Base-by-base conservation (phyloP, 208 protist genomes). In the Leishmania lainsoni region DNA sequence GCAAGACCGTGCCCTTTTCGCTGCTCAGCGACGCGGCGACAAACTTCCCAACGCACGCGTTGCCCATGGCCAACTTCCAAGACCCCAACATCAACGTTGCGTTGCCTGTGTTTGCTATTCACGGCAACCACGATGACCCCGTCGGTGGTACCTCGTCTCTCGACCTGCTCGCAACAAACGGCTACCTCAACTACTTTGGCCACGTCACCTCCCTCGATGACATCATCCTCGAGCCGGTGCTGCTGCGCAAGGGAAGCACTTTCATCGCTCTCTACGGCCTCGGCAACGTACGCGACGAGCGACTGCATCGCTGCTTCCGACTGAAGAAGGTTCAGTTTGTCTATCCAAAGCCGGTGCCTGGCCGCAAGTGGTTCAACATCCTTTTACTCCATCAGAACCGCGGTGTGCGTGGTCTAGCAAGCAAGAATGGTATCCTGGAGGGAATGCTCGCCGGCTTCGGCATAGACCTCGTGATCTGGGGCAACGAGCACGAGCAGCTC, bases 71-170 rank as follows among this genome's bases (percentile, higher is more conserved):
- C 9, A 98, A 98, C 86, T 97, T 98, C 80, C 90, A 99, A 76
- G 99, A 99, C 84, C 98, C 98, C 26, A 99, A 99, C 86, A 92
- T 99, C 59, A 99, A 99, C 88, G 92, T 99, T 10, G 84, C 91
- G 17, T 82, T 99, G n/a, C 99, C 99, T 0, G 93, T 99, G 42
- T 99, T 99, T 93, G 92, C 92, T 12, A 99, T 99, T 78, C 99
- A 99, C 90, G 99, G 99, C 69, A 99, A 99, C 86, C 99, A 99
- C 89, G 99, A 99, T 83, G 99, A 99, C 83, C 99, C 99, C 14
- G 91, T 98, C 56, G 99, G 99, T 6, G 98, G 98, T 72, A 92
- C 91, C 78, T 96, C 92, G 51, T 87, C 99, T 26, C 79, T 99
- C 5, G 99, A 99, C 87, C 76, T 99, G 2, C 88, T 99, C 29